phyloP scores from a whole-genome alignment of 129 eudicot species.

The Glebionis coronaria region DNA sequence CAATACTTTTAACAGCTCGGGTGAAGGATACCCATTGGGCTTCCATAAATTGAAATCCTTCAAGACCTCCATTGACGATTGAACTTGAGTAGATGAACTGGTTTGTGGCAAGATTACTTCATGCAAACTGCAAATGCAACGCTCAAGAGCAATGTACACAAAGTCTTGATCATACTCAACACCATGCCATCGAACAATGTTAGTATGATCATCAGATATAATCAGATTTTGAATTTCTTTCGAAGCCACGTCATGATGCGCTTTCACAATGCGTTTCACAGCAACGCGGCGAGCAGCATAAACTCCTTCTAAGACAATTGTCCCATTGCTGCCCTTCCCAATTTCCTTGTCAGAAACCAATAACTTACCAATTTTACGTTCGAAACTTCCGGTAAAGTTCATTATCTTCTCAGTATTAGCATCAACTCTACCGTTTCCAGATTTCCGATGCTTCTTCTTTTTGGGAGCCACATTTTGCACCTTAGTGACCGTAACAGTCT shows the following conservation, averaged over 20 bases:
- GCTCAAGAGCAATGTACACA: slow-evolving; percentile 75
- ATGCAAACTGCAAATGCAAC: slow-evolving; percentile 67
- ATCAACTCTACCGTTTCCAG: slow-evolving; percentile 34
- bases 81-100: slow-evolving; percentile 29
- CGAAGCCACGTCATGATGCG: slow-evolving; percentile 78
- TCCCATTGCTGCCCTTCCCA: slow-evolving; percentile 92
- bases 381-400: slow-evolving; percentile 23
- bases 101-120: slow-evolving; percentile 47
- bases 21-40: slow-evolving; percentile 74
- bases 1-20: slow-evolving; percentile 66
- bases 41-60: slow-evolving; percentile 56
- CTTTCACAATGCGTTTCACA: slow-evolving; percentile 77
- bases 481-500: slow-evolving; percentile 30
- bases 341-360: slow-evolving; percentile 58
- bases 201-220: slow-evolving; percentile 88
- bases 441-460: slow-evolving; percentile 62
- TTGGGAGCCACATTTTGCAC: slow-evolving; percentile 43
- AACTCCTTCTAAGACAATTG: slow-evolving; percentile 74
- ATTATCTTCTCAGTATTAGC: slow-evolving; percentile 23
- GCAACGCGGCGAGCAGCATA: slow-evolving; percentile 86
- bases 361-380: slow-evolving; percentile 64
- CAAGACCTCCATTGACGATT: slow-evolving; percentile 17
- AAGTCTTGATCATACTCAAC: slow-evolving; percentile 84
- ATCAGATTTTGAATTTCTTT: slow-evolving; percentile 87
- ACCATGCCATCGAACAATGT: slow-evolving; percentile 78